Base-by-base conservation (phyloP, 108 stramenopile species). In the Chaetoceros tenuissimus region DNA sequence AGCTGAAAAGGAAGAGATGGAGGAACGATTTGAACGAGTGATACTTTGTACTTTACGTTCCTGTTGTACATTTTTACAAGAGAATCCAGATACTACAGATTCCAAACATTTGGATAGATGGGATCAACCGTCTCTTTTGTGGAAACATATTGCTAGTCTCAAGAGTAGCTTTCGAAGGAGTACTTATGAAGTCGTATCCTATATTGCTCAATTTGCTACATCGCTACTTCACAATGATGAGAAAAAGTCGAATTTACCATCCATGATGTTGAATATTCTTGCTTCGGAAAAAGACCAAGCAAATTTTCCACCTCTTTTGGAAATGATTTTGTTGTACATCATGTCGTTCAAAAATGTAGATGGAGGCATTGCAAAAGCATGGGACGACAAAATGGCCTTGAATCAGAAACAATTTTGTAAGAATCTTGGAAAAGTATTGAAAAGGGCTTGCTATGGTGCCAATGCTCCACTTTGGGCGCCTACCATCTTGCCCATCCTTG, bases 21-120 rank as follows among this genome's bases (percentile, higher is more conserved):
- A 85, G 31, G 85, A 91, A 54, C 67, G 75, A 24, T 87, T 77
- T 63, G 85, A 85, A 61, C 79, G 85, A 1, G 70, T 85, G 20
- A 62, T 85, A 0, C 71, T 75, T 29, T 64, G 60, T 2, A 50
- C 52, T 10, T 45, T 75, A 16, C 28, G 53, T 19, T 69, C 64
- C 5, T 31, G 69, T 24, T 68, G 64, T 10, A 50, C 48, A 22
- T 31, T 69, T 10, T 51, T 51, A 10, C 49, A 10, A 8, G 49
- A 51, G 16, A 8, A 51, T 51, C 5, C 5, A 8, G 25, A 26
- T 8, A 51, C 10, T 5, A 26, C 24, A 51, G 5, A 8, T 5
- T 5, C 10, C 24, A 26, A 1, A 31, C 2, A 21, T 45, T 57
- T 10, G 8, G 50, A 62, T 72, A 17, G 51, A 68, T 28, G 50